Evolutionary conservation across 164 flowering plant genomes (phyloP).

Genomic region (Stephania cephalantha): DNA sequence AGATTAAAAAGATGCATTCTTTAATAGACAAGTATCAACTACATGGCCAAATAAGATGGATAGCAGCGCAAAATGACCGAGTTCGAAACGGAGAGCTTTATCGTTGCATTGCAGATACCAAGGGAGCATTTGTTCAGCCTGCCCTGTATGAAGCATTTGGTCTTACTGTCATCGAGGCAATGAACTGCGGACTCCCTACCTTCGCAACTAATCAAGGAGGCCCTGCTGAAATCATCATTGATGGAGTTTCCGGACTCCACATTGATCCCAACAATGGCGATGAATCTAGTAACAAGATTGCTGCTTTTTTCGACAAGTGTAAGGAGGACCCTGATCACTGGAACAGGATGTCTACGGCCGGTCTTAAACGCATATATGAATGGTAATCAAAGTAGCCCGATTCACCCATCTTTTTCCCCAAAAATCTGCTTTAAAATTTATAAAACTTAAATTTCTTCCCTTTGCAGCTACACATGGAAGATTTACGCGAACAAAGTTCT

Average conservation of each 20-base stretch:
- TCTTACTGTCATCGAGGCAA: constrained; percentile 89
- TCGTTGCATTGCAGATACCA: constrained; percentile 80
- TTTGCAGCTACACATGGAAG: constrained; percentile 94
- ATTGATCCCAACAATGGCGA: constrained; percentile 83
- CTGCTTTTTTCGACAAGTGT: constrained; percentile 83
- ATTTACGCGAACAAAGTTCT: constrained; percentile 83
- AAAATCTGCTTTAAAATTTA: neutral
- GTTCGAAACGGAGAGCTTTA: constrained; percentile 78
- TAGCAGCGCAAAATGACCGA: constrained; percentile 83
- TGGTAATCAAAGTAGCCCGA: constrained; percentile 37
- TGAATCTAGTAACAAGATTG: constrained; percentile 70
- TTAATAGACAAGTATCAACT: constrained; percentile 67
- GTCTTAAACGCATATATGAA: constrained; percentile 69
- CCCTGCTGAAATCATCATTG: constrained; percentile 88
- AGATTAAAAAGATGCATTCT: constrained; percentile 77
- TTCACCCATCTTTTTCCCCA: neutral
- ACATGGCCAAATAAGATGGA: constrained; percentile 84
- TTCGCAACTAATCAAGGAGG: constrained; percentile 97
- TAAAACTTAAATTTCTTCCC: neutral
- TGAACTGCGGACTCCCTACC: constrained; percentile 91
- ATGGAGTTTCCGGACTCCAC: constrained; percentile 84
- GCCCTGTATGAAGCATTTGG: constrained; percentile 93
- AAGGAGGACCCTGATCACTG: constrained; percentile 53
- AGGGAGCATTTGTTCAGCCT: constrained; percentile 94
- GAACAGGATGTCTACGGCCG: constrained; percentile 53